Conservation (phyloP, 139 green algal genomes). For the Chlamydomonas schloesseri region DNA sequence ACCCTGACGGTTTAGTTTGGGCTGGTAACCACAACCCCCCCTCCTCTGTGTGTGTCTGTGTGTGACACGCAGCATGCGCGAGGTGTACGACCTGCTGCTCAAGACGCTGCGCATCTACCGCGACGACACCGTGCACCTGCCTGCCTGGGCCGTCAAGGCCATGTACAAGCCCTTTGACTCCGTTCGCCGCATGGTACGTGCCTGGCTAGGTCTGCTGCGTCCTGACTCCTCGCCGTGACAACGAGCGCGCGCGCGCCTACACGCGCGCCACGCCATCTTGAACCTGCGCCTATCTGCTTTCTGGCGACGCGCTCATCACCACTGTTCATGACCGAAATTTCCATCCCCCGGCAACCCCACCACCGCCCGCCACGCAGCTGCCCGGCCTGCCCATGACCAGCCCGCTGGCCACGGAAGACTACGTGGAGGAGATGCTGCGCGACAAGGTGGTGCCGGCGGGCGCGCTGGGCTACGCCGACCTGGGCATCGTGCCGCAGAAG, state of each 20-base stretch:
- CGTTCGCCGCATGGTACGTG: constrained; percentile 25
- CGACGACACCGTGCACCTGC: constrained; percentile 62
- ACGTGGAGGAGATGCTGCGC: constrained; percentile 69
- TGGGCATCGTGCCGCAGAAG: constrained; percentile 72
- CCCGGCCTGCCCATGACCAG: constrained; percentile 64
- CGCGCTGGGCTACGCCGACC: constrained; percentile 68
- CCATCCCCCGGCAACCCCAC: too few species aligned
- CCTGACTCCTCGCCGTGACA: too few species aligned
- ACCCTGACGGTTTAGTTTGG: too few species aligned
- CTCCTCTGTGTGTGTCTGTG: not conserved
- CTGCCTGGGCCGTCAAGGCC: constrained; percentile 51
- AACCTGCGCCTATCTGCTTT: too few species aligned
- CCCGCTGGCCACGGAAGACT: constrained; percentile 74
- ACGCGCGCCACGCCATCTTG: too few species aligned
- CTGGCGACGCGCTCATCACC: too few species aligned
- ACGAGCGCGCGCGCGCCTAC: too few species aligned
- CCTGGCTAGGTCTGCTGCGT: not conserved
- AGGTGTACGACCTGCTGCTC: constrained; percentile 63
- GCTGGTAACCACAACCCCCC: not conserved
- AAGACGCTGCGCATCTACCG: constrained; percentile 56
- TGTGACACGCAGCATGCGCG: constrained; percentile 44
- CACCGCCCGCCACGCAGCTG: constrained; percentile 13
- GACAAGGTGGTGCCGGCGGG: constrained; percentile 63
- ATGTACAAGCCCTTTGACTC: constrained; percentile 46
- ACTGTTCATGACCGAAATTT: too few species aligned